Base-by-base conservation (phyloP, 257 asterid species). In the Nicotiana otophora region DNA sequence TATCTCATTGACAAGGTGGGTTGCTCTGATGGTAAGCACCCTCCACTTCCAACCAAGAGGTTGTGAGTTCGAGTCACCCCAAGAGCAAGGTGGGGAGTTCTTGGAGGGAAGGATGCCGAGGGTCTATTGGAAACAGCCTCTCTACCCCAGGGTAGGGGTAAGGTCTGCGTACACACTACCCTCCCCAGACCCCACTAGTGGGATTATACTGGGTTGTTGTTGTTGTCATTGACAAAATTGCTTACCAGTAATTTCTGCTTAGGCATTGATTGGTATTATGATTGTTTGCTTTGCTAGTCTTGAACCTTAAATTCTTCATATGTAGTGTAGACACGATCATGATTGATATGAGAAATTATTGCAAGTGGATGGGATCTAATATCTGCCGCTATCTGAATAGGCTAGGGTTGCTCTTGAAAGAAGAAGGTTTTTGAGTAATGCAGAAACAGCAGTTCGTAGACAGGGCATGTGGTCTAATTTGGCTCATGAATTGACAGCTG, bases 401-500 rank as follows among this genome's bases (percentile, higher is more conserved):
- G 99, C 97, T 79, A 94, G 99, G 89, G 92, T 96, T 86, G 98
- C 99, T 84, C 98, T 96, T 84, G 99, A 96, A 89, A 93, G 99
- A 91, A 88, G 97, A 85, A 90, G 90, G 67, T 96, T 96, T 93
- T 88, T 96, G 87, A 90, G 93, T 85, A 94, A 94, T 90, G 98
- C 99, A 68, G 98, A 94, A 87, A 94, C 97, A 64, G 99, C 98
- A 68, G 98, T 96, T 82, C 97, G 88, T 81, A 93, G 97, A 83
- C 98, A 96, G 89, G 98, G 92, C 19, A 88, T 93, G 89, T 96
- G 99, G 99, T 96, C 99, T 83, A 92, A 89, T 90, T 91, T 96
- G 93, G 98, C 99, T 84, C 99, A 96, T 89, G 99, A 96, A 90
- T 94, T 96, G 98, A 96, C 99, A 60, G 97, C 99, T 42, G 99